phyloP scores from a whole-genome alignment of 2,329 filamentous ascomycete species.

The Corinectria fuckeliana region DNA sequence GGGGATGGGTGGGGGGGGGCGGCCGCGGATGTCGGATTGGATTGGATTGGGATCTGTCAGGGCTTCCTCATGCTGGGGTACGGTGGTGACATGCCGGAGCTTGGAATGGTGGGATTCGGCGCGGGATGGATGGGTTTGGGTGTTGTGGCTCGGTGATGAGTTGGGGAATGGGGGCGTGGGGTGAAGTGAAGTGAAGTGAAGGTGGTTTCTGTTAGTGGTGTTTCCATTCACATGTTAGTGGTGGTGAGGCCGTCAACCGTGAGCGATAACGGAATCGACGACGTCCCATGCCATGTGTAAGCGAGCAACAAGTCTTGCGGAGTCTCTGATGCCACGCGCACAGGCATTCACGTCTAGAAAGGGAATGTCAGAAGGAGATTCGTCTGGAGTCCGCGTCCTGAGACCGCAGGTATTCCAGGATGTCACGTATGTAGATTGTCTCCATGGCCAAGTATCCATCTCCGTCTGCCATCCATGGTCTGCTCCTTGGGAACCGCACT shows the following conservation, averaged over 20 bases:
- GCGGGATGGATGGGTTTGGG: constrained; percentile 11
- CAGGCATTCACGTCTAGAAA: background rate
- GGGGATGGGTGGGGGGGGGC: background rate
- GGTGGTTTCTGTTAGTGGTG: background rate
- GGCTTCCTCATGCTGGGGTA: background rate
- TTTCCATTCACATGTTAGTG: background rate
- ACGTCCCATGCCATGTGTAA: background rate
- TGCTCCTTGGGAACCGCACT: background rate
- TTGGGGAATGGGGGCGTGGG: constrained; percentile 14
- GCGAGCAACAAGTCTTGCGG: background rate
- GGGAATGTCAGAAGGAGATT: background rate
- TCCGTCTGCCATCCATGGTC: background rate
- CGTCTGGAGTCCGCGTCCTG: background rate
- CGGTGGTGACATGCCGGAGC: background rate
- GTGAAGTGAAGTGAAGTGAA: constrained; percentile 24
- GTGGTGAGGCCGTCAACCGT: background rate
- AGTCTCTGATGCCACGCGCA: constrained; percentile 7
- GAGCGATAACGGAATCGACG: background rate
- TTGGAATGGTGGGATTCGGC: constrained; percentile 9
- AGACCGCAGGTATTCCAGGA: background rate
- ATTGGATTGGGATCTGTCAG: constrained; percentile 19
- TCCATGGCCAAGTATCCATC: background rate
- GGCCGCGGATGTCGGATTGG: constrained; percentile 9
- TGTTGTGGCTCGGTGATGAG: constrained; percentile 18
- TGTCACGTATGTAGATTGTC: background rate